Evolutionary conservation across 2,329 filamentous ascomycete species (phyloP).

Genomic region (Claviceps quebecensis): DNA sequence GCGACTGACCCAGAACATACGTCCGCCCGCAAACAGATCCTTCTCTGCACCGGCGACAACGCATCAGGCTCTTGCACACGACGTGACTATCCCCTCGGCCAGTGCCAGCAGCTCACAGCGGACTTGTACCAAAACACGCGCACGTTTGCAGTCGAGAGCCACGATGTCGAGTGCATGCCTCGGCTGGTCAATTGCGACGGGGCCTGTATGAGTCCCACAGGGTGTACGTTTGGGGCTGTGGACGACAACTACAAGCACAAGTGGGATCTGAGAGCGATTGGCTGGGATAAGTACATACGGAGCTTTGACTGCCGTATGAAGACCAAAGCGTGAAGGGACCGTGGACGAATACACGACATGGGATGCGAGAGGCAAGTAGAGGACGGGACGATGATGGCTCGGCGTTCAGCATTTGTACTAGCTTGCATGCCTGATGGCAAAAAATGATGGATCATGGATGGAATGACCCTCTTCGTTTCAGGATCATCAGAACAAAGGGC

Average conservation of each 20-base stretch:
- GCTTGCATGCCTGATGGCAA: no score
- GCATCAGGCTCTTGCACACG: conserved; percentile 33
- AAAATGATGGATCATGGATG: not conserved
- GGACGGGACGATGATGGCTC: not conserved
- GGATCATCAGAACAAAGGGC: no score
- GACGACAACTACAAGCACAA: conserved; percentile 32
- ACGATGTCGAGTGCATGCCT: conserved; percentile 34
- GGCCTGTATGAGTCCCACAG: conserved; percentile 35
- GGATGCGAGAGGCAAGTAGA: not conserved
- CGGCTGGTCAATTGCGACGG: conserved; percentile 25
- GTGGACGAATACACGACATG: not conserved
- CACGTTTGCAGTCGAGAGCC: conserved; percentile 38
- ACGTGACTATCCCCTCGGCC: conserved; percentile 26
- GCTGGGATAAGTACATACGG: conserved; percentile 27
- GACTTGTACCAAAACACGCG: conserved; percentile 27
- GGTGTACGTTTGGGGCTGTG: conserved; percentile 37
- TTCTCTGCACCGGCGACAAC: conserved; percentile 36
- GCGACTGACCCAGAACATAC: not conserved
- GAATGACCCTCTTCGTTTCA: not conserved
- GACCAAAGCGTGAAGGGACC: not conserved
- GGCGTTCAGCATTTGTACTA: not conserved
- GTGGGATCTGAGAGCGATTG: conserved; percentile 29
- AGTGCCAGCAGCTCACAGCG: conserved; percentile 30
- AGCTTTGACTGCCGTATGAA: conserved; percentile 20
- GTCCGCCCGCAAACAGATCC: conserved; percentile 20